Base-by-base conservation (phyloP, 2,329 filamentous ascomycete genomes). In the Neocucurbitaria cava region DNA sequence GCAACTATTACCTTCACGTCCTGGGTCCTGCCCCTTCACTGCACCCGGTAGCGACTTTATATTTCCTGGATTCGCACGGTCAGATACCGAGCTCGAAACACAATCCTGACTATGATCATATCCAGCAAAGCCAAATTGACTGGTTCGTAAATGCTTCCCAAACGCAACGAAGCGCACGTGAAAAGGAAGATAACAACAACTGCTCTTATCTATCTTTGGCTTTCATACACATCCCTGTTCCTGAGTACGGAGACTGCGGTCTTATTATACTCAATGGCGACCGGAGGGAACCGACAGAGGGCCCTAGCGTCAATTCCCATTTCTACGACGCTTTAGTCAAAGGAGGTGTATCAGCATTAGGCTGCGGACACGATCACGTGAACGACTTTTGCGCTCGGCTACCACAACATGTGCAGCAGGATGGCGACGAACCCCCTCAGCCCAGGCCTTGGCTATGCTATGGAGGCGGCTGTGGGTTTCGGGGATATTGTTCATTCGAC, bases 221-320 rank as follows among this genome's bases (percentile, higher is more conserved):
- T 1, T 97, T 97, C 73, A 92, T 96, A 60, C 95, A 97, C 73
- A 98, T 98, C 54, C 94, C 94, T 0, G 79, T 97, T 10, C 92
- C 93, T 0, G 94, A 97, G 74, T 96, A 96, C 70, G 81, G 83
- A 43, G 83, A 88, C 43, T 70, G 77, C 2, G n/a, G 64, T 53
- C 80, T 84, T 5, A 83, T 87, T 33, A 61, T 66, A 11, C 78
- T 80, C 44, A 83, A 87, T 23, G 93, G 93, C n/a, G 79, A 85
- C 23, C 93, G 87, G 86, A 86, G 84, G 47, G 94, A 98, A 74
- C 83, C 86, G 13, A 89, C 93, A 15, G 97, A 93, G 2, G 92
- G 93, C 1, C 93, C 94, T 0, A 82, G 80, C 1, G 93, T 89
- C 73, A 97, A 98, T 75, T 90, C 91, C 15, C 88, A 90, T n/a